Conservation (phyloP, 1,139 yeast species). For the Meyerozyma elateridarum region DNA sequence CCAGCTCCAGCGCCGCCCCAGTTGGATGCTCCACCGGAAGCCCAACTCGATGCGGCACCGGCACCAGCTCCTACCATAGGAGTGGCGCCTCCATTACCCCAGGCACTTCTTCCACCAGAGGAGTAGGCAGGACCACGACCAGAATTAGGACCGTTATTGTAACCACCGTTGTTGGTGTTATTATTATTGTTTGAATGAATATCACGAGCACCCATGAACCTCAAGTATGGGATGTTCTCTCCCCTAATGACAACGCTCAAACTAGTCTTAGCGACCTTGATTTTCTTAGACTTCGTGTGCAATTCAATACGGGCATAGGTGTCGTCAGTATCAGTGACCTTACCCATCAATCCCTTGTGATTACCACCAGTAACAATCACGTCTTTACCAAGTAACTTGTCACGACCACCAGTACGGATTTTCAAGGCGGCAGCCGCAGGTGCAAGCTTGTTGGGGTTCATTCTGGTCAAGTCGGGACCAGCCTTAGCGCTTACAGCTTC, state of each 20-base stretch:
- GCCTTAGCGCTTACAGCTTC: constrained; percentile 83
- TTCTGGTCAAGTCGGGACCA: constrained; percentile 67
- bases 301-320: constrained; percentile 87
- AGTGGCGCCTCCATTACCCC: constrained; percentile 46
- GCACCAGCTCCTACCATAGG: constrained; percentile 42
- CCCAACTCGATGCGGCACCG: constrained; percentile 20
- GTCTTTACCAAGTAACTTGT: constrained; percentile 72
- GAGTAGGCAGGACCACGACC: constrained; percentile 36
- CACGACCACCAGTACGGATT: constrained; percentile 65
- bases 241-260: constrained; percentile 66
- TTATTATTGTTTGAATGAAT: constrained; percentile 11
- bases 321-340: constrained; percentile 90
- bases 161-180: constrained; percentile 11
- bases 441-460: constrained; percentile 63
- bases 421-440: constrained; percentile 53
- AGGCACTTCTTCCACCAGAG: constrained; percentile 35
- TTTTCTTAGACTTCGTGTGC: constrained; percentile 85
- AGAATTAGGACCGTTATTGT: constrained; percentile 13
- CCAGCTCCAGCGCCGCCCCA: constrained; percentile 18
- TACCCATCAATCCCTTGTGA: constrained; percentile 92
- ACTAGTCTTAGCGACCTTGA: constrained; percentile 76
- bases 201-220: constrained; percentile 57
- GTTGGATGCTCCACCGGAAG: constrained; percentile 37
- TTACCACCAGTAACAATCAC: constrained; percentile 87
- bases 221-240: constrained; percentile 71